These are phyloP conservation scores for Dioscorea zingiberensis DNA, from an alignment of 106 monocot genomes.

Conservation along the genomic window DNA sequence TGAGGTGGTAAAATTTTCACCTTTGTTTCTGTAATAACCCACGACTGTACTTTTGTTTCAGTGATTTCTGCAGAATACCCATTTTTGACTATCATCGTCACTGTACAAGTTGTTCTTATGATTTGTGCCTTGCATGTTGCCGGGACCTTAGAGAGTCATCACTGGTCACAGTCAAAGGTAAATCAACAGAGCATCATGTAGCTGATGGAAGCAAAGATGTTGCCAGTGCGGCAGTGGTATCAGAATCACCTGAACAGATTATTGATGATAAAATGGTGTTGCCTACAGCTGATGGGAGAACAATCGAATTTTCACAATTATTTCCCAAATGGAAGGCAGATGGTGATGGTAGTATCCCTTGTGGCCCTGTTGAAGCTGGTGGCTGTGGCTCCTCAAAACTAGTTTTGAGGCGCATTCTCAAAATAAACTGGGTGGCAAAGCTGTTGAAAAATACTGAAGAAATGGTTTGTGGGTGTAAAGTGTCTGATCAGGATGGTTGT, in stretches of 20 bases:
- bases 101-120: constrained; percentile 70
- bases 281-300: constrained; percentile 12
- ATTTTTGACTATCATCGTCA: constrained; percentile 96
- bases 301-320: constrained; percentile 42
- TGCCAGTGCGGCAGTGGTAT: neutral
- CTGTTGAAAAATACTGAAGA: constrained; percentile 86
- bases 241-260: constrained; percentile 15
- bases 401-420: constrained; percentile 71
- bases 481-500: constrained; percentile 19
- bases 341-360: constrained; percentile 71
- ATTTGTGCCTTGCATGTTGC: constrained; percentile 83
- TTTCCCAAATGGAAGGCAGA: constrained; percentile 82
- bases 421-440: constrained; percentile 93
- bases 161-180: constrained; percentile 17
- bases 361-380: constrained; percentile 44
- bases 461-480: constrained; percentile 88
- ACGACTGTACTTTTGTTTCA: constrained; percentile 17
- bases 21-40: neutral
- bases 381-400: constrained; percentile 61
- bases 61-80: constrained; percentile 84
- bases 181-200: constrained; percentile 4
- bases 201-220: constrained; percentile 11
- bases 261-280: constrained; percentile 5
- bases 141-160: constrained; percentile 59
- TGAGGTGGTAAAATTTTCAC: no score